Conservation (phyloP, 352 stramenopile genomes). For the Ophiocytium majus region DNA sequence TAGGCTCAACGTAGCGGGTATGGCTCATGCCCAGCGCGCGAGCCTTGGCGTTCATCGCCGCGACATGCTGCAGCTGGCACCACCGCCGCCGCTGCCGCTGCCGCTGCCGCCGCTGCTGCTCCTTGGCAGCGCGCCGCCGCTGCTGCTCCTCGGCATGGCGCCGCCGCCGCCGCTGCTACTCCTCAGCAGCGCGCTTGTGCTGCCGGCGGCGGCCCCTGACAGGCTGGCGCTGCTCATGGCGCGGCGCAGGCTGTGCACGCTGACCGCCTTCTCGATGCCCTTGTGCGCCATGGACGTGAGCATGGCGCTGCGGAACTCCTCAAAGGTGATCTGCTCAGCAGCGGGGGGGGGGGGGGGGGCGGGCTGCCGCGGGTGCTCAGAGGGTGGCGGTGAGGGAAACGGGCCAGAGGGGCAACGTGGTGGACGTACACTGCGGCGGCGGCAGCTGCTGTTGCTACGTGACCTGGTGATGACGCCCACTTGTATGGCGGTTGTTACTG, state of each 20-base stretch:
- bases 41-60: not conserved
- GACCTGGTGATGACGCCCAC: too few relatives aligned
- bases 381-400: too few relatives aligned
- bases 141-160: not conserved
- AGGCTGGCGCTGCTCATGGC: not conserved
- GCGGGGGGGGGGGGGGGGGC: not conserved
- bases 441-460: too few relatives aligned
- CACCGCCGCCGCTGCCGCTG: too few relatives aligned
- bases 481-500: too few relatives aligned
- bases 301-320: slow-evolving; percentile 23
- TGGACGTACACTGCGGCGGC: too few relatives aligned
- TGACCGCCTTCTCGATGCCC: slow-evolving; percentile 16
- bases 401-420: too few relatives aligned
- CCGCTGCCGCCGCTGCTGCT: not conserved
- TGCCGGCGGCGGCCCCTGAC: not conserved
- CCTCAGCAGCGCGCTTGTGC: not conserved
- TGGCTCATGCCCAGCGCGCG: too few relatives aligned
- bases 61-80: not conserved
- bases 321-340: slow-evolving; percentile 2
- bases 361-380: too few relatives aligned
- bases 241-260: not conserved
- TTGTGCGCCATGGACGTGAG: not conserved
- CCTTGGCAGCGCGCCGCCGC: not conserved
- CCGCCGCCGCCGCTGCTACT: not conserved
- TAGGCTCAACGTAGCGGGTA: not conserved